Base-by-base conservation (phyloP, 768 basidiomycete genomes). In the Gelatoporia subvermispora region DNA sequence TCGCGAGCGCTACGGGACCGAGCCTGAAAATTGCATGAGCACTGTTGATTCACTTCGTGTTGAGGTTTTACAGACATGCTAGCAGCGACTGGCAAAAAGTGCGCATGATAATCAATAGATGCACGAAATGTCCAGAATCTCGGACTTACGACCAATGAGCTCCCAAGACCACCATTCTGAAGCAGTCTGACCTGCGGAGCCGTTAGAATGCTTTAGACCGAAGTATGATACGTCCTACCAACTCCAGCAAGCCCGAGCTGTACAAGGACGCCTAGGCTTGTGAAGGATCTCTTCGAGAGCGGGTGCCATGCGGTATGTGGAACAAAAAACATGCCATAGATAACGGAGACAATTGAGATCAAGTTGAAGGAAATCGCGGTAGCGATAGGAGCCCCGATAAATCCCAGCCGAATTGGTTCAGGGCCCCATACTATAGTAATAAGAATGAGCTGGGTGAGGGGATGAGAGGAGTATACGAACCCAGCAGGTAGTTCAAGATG, bases 81-180 rank as follows among this genome's bases (percentile, higher is more conserved):
- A 35, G 77, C 77, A 15, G 79, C 77, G 37, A 79, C 77, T 81
- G 31, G 9, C 13, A 18, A 52, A 28, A 49, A 3, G 3, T n/a
- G n/a, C n/a, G 16, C 16, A 22, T 31, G 40, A 31, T 35, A 9
- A 11, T 31, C 22, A 35, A 18, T 25, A 18, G 17, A 22, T 15
- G 22, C 9, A 17, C 20, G 10, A 9, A 18, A 11, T 7, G 5
- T 13, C 13, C 28, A 31, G 28, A 31, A 31, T 15, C 8, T 41
- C 23, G 17, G 8, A 71, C 72, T 60, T 44, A 76, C 65, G 66
- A 20, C 83, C 84, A 25, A 88, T 67, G 5, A 92, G 75, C 67
- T 96, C 93, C 95, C 95, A 95, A 35, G 87, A 85, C 93, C 94
- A 97, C 95, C 94, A 98, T 66, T 96, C 95, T 3, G 81, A 83